phyloP scores from a whole-genome alignment of 768 basidiomycete species.

The Macrolepiota fuliginosa region DNA sequence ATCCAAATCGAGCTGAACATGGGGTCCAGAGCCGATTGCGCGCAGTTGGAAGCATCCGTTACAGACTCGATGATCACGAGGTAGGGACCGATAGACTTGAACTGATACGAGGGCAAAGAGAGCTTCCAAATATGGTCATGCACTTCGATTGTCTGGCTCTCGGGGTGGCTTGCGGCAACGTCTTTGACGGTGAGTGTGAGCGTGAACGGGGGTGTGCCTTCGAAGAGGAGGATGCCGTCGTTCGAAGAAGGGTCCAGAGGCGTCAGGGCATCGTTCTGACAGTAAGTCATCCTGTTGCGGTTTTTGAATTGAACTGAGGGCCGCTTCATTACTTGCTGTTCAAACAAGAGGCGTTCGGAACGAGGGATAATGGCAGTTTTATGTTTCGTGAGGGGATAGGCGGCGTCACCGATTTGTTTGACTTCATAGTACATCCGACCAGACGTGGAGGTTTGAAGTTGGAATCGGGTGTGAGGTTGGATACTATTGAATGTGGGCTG shows the following conservation, averaged over 20 bases:
- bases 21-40: slow-evolving; percentile 65
- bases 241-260: slow-evolving; percentile 47
- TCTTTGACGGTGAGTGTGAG: slow-evolving; percentile 75
- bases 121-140: slow-evolving; percentile 62
- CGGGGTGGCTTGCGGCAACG: slow-evolving; percentile 65
- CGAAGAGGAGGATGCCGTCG: slow-evolving; percentile 66
- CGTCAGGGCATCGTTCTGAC: slow-evolving; percentile 65
- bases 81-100: slow-evolving; percentile 81
- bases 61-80: slow-evolving; percentile 76
- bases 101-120: slow-evolving; percentile 65
- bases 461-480: slow-evolving; percentile 75
- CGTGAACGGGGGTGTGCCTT: slow-evolving; percentile 86
- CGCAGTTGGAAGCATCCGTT: slow-evolving; percentile 79
- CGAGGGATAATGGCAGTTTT: slow-evolving; percentile 62
- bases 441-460: slow-evolving; percentile 72
- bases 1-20: slow-evolving; percentile 68
- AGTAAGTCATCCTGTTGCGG: slow-evolving; percentile 65
- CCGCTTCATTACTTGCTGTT: slow-evolving; percentile 80
- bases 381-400: slow-evolving; percentile 76
- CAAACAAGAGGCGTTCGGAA: slow-evolving; percentile 68
- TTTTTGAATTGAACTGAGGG: slow-evolving; percentile 81
- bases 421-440: slow-evolving; percentile 90
- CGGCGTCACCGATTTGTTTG: slow-evolving; percentile 81
- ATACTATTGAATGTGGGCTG: slow-evolving; percentile 86
- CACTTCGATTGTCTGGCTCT: slow-evolving; percentile 52